Conservation (phyloP, 2,329 filamentous ascomycete species). For the Alternaria hordeiaustralica region DNA sequence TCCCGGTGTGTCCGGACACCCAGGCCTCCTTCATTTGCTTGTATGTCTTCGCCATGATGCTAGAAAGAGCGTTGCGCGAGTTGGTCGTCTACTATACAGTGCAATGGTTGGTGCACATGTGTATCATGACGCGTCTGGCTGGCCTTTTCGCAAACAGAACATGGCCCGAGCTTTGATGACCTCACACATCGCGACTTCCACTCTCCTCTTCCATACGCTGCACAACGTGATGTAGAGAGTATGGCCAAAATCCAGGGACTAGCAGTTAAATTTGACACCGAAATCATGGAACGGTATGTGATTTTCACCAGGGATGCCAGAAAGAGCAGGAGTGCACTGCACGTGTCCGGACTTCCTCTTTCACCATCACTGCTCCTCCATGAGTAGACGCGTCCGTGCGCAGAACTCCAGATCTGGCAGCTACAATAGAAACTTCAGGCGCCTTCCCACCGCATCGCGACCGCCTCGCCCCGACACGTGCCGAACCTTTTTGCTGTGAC, state of each 20-base stretch:
- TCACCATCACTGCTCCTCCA: conserved; percentile 12
- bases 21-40: conserved; percentile 95
- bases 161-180: conserved; percentile 14
- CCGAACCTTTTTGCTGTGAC: not conserved
- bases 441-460: not conserved
- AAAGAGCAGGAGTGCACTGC: not conserved
- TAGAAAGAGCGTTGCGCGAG: conserved; percentile 12
- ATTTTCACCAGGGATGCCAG: not conserved
- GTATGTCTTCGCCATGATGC: conserved; percentile 64
- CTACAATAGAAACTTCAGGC: conserved; percentile 1
- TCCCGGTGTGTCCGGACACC: conserved; percentile 88
- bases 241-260: not conserved
- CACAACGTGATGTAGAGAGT: not conserved
- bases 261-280: rapidly evolving
- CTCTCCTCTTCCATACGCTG: not conserved
- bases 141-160: conserved; percentile 15
- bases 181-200: conserved; percentile 12
- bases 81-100: conserved; percentile 14
- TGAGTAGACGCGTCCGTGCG: not conserved
- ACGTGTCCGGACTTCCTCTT: conserved; percentile 6
- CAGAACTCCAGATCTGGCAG: not conserved
- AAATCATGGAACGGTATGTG: not conserved
- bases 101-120: no score
- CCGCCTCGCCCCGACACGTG: not conserved
- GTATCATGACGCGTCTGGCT: conserved; percentile 24